Conservation (phyloP, 2,329 filamentous ascomycete species). For the Botrytis hyacinthi region DNA sequence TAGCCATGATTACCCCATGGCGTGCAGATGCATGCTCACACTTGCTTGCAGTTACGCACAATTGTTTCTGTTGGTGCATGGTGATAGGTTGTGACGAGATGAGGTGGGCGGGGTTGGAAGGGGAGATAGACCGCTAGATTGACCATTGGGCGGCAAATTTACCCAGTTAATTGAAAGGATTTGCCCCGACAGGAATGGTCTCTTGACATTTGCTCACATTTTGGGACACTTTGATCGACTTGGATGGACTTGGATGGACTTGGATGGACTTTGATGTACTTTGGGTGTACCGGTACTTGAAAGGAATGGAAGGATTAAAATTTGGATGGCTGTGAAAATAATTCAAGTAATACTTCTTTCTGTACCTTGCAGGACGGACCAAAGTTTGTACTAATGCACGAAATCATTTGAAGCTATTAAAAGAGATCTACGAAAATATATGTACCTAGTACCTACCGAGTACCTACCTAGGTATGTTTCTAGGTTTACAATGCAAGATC, state of each 20-base stretch:
- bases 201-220: not conserved
- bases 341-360: not conserved
- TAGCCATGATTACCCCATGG: not conserved
- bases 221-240: not conserved
- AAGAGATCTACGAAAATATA: not conserved
- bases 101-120: not conserved
- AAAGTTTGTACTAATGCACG: not conserved
- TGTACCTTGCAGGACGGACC: conserved; percentile 2
- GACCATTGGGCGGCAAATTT: conserved; percentile 20
- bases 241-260: not conserved
- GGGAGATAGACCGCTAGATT: conserved; percentile 6
- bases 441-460: not conserved
- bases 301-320: conserved; percentile 13
- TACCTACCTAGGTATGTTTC: not conserved
- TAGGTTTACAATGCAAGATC: not conserved
- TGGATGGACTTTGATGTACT: too few species aligned
- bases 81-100: conserved; percentile 22
- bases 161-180: conserved; percentile 8
- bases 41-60: conserved; percentile 3
- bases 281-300: not conserved
- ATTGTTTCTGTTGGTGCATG: not conserved
- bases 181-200: conserved; percentile 5
- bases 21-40: conserved; percentile 1
- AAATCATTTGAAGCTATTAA: not conserved
- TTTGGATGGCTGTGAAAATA: not conserved